phyloP scores from a whole-genome alignment of 192 early-diverging fungal genomes.

The Rhizophagus prolifer region DNA sequence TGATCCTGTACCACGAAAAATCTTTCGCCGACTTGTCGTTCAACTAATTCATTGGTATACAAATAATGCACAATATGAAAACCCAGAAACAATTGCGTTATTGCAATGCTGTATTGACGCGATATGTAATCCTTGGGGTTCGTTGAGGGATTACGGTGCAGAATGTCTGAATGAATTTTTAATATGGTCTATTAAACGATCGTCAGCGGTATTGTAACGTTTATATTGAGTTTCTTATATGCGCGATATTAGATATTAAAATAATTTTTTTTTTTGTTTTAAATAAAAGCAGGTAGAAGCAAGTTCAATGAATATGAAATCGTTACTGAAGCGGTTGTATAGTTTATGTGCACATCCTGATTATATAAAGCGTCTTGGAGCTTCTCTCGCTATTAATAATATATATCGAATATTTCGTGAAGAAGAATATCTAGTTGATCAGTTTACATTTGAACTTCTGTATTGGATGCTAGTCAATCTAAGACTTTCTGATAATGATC shows the following conservation, averaged over 20 bases:
- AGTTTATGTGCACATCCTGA: constrained; percentile 60
- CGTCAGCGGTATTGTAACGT: constrained; percentile 36
- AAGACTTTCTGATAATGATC: constrained; percentile 60
- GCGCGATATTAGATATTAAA: background rate
- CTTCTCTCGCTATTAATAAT: constrained; percentile 65
- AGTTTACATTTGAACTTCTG: constrained; percentile 68
- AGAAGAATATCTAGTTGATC: constrained; percentile 59
- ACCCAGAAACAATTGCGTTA: constrained; percentile 72
- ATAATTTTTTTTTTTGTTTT: constrained; percentile 23
- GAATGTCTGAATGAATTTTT: constrained; percentile 75
- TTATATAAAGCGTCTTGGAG: constrained; percentile 64
- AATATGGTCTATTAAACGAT: constrained; percentile 74
- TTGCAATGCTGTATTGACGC: constrained; percentile 70
- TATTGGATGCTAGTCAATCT: constrained; percentile 66
- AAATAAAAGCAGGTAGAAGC: constrained; percentile 38
- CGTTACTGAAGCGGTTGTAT: constrained; percentile 67
- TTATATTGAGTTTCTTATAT: background rate
- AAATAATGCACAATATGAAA: constrained; percentile 71
- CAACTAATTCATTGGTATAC: constrained; percentile 84
- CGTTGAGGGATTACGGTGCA: constrained; percentile 70
- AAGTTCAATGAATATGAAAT: constrained; percentile 69
- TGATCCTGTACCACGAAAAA: constrained; percentile 66
- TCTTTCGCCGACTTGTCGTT: constrained; percentile 61
- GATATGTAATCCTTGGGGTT: constrained; percentile 47
- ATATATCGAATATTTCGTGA: constrained; percentile 73